Evolutionary conservation across 2,329 filamentous ascomycete genomes (phyloP).

Genomic region (Pyrenophora teres): DNA sequence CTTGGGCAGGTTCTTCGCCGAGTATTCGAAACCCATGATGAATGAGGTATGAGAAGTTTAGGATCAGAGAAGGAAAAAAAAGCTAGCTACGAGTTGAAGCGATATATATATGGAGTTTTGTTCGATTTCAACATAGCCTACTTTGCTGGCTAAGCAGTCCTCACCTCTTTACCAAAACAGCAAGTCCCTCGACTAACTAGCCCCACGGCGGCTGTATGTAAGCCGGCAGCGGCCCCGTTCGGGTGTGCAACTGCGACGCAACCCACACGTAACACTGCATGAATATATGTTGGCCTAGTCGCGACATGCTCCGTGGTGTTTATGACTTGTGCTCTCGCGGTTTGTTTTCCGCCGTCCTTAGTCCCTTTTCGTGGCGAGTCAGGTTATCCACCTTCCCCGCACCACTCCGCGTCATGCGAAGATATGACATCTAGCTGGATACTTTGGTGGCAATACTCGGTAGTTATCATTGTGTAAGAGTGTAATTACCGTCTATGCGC

Average conservation of each 20-base stretch:
- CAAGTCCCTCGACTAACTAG: constrained; percentile 6
- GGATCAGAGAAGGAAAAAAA: neutral
- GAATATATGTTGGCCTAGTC: neutral
- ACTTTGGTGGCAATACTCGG: neutral
- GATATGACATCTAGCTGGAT: neutral
- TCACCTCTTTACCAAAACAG: constrained; percentile 5
- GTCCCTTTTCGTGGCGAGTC: constrained; percentile 3
- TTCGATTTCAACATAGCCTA: neutral
- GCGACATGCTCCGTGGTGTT: constrained; percentile 6
- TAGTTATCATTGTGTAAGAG: too few relatives aligned
- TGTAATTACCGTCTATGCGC: too few relatives aligned
- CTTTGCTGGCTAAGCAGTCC: constrained; percentile 2
- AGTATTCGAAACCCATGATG: constrained; percentile 42
- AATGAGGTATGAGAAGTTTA: neutral
- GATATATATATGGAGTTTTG: constrained; percentile 4
- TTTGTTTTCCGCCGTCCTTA: constrained; percentile 32
- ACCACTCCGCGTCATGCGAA: constrained; percentile 1
- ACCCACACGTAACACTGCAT: neutral
- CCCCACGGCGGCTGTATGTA: constrained; percentile 2
- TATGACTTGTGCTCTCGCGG: constrained; percentile 22
- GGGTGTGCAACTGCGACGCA: constrained; percentile 1
- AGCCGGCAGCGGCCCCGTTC: neutral
- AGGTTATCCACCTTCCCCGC: constrained; percentile 12
- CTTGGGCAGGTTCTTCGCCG: constrained; percentile 45
- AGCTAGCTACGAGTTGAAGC: constrained; percentile 12